Base-by-base conservation (phyloP, 2,329 filamentous ascomycete genomes). In the Fusarium transvaalense region DNA sequence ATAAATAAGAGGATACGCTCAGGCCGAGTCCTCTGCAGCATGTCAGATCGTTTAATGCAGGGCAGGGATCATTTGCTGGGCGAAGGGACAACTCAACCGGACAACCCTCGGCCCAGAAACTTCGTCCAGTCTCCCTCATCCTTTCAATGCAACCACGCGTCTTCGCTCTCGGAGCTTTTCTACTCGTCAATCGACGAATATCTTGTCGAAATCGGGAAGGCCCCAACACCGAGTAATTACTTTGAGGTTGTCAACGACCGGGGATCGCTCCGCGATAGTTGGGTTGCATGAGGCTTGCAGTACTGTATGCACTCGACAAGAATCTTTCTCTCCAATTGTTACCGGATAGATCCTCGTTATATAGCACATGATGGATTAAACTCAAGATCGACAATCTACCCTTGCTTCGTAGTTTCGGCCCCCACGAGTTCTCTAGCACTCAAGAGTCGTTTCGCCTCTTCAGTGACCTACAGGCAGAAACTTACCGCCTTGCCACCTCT, bases 21-120 rank as follows among this genome's bases (percentile, higher is more conserved):
- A 51, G 37, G 37, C 23, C 38, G 37, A 57, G 47, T 54, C 47
- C 48, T 38, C 45, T 38, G 32, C 29, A 21, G 25, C 39, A 32
- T 62, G 57, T 62, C 39, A 64, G 52, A 64, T 64, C 45, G 21
- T n/a, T 51, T 10, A 19, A 59, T 64, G 53, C 45, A 64, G 25
- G 47, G 13, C 60, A 64, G 38, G 61, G 61, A 27, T 57, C 13
- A 21, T 35, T 21, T 31, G 37, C 47, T 50, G 32, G 47, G 23
- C 31, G 42, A 50, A 32, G 32, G 27, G 47, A 50, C 32, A 51
- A 39, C 47, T 38, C 34, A 51, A 51, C 47, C 23, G n/a, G 17
- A 25, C 47, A 38, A 25, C 32, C 46, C 58, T 34, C 31, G 13
- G 38, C 27, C 21, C 19, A 14, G 4, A 43, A 34, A n/a, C 17